Base-by-base conservation (phyloP, 768 basidiomycete species). In the Pleurotus platypus region DNA sequence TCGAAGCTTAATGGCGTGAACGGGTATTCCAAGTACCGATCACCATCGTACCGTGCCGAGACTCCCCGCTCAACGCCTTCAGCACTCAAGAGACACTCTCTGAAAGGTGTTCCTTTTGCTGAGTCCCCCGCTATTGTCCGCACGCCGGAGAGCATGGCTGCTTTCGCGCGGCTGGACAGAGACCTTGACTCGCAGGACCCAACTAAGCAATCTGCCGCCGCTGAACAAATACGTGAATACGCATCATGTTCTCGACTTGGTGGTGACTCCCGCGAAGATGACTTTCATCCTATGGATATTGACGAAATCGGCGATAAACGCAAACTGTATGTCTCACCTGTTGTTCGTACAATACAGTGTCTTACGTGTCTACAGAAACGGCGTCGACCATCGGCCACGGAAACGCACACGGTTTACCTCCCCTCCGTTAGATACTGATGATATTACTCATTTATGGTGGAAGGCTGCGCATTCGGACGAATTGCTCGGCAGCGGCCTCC, bases 51-150 rank as follows among this genome's bases (percentile, higher is more conserved):
- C 49, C 72, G 72, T 20, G 13, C 59, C 35, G 51, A 54, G 51
- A 61, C 64, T 58, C 24, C 61, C 40, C 55, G 49, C 12, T 60
- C 66, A 15, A 65, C 70, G 5, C 70, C 74, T 5, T 62, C 63
- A 4, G 63, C 63, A 53, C 66, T 61, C 46, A 58, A 66, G 42
- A 67, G 70, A 43, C 62, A 66, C 13, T 66, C 73, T 15, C 62
- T 59, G 60, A 55, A 66, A 58, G 78, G 84, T 62, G 66, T 76
- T 0, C 71, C 79, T 2, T 92, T 93, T 61, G 71, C 75, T 3
- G 90, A 94, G 38, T 78, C 78, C 46, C 81, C 82, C 4, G 89
- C 89, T 0, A 79, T 93, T 12, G 66, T 81, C 11, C 86, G 92
- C 15, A 89, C 90, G 0, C 74, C 83, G 0, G 78, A 84, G 57